These are phyloP conservation scores for Pulveroboletus frians DNA, from an alignment of 768 basidiomycete species.

Conservation along the genomic window DNA sequence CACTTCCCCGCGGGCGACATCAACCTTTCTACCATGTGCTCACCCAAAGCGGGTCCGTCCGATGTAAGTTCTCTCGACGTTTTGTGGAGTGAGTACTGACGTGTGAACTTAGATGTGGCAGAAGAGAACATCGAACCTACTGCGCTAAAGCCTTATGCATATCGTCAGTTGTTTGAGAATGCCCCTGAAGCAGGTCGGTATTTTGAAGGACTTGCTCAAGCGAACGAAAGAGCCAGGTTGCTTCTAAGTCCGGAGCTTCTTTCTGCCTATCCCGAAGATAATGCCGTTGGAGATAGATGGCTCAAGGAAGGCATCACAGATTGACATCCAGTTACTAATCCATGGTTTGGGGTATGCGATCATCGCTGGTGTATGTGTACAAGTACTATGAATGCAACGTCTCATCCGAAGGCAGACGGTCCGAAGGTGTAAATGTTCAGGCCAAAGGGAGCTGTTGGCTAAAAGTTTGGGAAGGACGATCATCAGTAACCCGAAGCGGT, in stretches of 20 bases:
- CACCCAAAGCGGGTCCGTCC: conserved; percentile 30
- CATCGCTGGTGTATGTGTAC: conserved; percentile 1
- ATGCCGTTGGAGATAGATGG: conserved; percentile 35
- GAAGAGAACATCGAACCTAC: conserved; percentile 32
- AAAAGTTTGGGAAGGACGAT: conserved; percentile 8
- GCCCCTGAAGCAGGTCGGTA: conserved; percentile 30
- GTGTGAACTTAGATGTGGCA: conserved; percentile 29
- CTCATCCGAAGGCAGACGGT: background rate
- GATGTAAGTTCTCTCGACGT: conserved; percentile 31
- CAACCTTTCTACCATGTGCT: conserved; percentile 49
- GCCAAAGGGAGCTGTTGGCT: background rate
- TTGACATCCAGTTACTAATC: background rate
- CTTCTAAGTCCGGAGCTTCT: conserved; percentile 40
- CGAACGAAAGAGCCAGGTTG: conserved; percentile 33
- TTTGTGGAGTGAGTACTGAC: background rate
- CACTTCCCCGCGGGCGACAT: conserved; percentile 35
- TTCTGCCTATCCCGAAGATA: conserved; percentile 45
- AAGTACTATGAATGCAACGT: conserved; percentile 1
- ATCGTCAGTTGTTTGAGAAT: conserved; percentile 22
- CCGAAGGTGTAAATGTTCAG: background rate
- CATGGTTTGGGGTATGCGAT: background rate
- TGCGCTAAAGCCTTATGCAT: conserved; percentile 13
- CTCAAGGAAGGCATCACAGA: conserved; percentile 18
- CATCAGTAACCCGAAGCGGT: conserved; percentile 63
- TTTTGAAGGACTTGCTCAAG: conserved; percentile 32